Base-by-base conservation (phyloP, 2,329 filamentous ascomycete species). In the Clonostachys sp. region DNA sequence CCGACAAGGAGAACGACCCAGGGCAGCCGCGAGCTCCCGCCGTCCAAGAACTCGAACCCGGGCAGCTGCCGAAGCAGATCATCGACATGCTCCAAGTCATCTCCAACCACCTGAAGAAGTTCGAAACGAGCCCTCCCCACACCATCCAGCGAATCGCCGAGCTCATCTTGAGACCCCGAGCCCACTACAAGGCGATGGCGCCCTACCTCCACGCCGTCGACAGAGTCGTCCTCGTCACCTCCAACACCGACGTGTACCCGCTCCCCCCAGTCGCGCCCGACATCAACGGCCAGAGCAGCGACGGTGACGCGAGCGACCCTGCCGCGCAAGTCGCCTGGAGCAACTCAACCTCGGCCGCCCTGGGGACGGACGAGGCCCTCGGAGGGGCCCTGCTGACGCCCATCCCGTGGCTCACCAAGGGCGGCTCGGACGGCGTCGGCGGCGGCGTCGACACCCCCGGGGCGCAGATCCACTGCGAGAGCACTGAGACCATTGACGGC, bases 81-180 rank as follows among this genome's bases (percentile, higher is more conserved):
- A 68, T 75, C 48, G 74, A 77, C 46, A 80, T 89, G 61, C 68
- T 89, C 42, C 62, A 67, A 50, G 80, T 80, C 48, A 84, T 89
- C 53, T 75, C 68, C 38, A 65, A 67, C 6, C 83, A 84, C 14
- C 73, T 96, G 44, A 74, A 73, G 4, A 80, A 78, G 54, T 99
- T 99, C 66, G 62, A 80, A 18, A 72, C 74, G 4, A 80, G 87
- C 56, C 92, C 94, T 2, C 94, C 94, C 1, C 90, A 97, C 64
- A 97, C 94, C 4, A 80, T 96, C 51, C 94, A 99, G 68, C 87
- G 94, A 38, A 79, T 99, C 18, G 83, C 91, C 18, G 94, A 99
- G 72, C 84, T 97, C 33, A 73, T 96, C 5, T 74, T 95, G 35
- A 69, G 76, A 24, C 94, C 94, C 2, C 85, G 75, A 50, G 77